Evolutionary conservation across 495 filamentous ascomycete species (phyloP), one percentile per base, ranked within the genome.

Genomic region (Hypomontagnella monticulosa): DNA sequence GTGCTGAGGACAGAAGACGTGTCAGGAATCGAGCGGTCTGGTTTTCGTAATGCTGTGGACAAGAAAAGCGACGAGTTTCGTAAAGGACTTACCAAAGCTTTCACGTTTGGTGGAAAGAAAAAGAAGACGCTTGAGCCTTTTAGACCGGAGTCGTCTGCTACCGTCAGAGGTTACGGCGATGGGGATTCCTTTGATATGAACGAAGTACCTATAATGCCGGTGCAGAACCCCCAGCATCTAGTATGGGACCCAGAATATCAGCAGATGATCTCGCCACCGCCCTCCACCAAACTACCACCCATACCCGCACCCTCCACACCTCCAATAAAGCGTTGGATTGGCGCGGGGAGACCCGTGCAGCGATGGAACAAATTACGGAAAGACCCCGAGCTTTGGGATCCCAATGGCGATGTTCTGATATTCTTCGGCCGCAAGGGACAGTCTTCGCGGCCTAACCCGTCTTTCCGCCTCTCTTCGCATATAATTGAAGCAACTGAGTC

Each of bases 341-440:
- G 83, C 3, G 74, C 70, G 7, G 81, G 81, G 5, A 71, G 73
- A 42, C 73, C 79, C 0, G 73, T 78, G n/a, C 78, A 83, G 61
- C 70, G 78, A 42, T 85, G 83, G 83, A 83, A 81, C 51, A 84
- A 84, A 61, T 66, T 84, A 23, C 75, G 80, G 1, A 82, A 87
- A 72, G 86, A 89, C 61, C 82, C 84, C 16, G 86, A 88, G 48
- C 71, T 89, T 7, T 89, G 86, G 85, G 84, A 88, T 71, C 79
- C 79, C 2, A 81, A 83, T 46, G 87, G 85, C 18, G 86, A 89
- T 62, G 87, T 86, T 4, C 70, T 88, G 9, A 78, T 89, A 9
- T 89, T 81, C 63, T 80, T 89, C 44, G 79, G 80, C 14, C 72
- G 73, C 34, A 75, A 70, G 42, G 77, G 75, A 16, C 73, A 80